Conservation (phyloP, 257 asterid genomes). For the Solanum clarkiae region DNA sequence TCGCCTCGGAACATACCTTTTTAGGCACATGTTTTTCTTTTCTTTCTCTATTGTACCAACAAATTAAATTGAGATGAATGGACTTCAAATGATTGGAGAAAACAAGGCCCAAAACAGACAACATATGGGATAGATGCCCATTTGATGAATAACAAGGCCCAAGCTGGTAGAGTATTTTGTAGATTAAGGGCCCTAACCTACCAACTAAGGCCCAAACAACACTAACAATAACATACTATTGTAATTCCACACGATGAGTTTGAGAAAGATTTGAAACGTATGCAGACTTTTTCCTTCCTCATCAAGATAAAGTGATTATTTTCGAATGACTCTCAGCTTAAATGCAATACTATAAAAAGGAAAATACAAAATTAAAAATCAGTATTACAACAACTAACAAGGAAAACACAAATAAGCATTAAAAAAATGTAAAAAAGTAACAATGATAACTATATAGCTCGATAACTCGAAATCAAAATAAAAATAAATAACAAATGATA, state of each 20-base stretch:
- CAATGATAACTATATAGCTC: too few relatives aligned
- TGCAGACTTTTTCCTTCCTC: fast-evolving
- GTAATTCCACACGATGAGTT: too few relatives aligned
- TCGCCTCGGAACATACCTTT: too few relatives aligned
- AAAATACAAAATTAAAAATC: too few relatives aligned
- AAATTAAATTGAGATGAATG: neutral
- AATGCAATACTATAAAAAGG: too few relatives aligned
- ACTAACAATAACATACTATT: neutral
- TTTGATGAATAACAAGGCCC: neutral
- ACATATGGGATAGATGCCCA: neutral
- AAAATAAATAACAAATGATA: fast-evolving
- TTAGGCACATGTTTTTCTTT: too few relatives aligned
- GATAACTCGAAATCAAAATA: neutral
- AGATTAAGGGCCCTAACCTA: neutral
- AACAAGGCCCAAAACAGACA: neutral
- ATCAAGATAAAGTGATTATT: too few relatives aligned
- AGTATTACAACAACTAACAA: neutral
- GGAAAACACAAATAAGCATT: neutral
- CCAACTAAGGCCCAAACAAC: neutral
- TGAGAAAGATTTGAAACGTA: too few relatives aligned
- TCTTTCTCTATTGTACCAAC: neutral
- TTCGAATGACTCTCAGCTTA: too few relatives aligned
- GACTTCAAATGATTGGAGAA: neutral
- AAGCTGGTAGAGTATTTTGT: neutral
- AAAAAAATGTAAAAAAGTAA: too few relatives aligned